Evolutionary conservation across 352 stramenopile genomes (phyloP).

Genomic region (Thraustotheca clavata): DNA sequence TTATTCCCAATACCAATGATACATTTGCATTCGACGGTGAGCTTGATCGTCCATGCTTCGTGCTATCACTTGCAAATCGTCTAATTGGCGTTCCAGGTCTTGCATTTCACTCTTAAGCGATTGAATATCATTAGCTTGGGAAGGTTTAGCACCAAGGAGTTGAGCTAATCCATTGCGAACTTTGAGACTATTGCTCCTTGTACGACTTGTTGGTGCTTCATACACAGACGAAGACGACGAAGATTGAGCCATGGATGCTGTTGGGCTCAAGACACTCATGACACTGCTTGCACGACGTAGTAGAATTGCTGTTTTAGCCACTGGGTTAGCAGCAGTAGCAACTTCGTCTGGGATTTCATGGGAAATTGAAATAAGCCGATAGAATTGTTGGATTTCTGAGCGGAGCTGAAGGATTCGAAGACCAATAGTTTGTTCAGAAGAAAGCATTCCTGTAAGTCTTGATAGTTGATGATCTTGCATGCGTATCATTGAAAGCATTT

Average conservation of each 20-base stretch:
- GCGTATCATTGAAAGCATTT: slow-evolving; percentile 74
- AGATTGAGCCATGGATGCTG: neutral
- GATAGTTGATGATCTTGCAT: slow-evolving; percentile 74
- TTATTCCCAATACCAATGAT: neutral
- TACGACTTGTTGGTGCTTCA: slow-evolving; percentile 23
- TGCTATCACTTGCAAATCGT: neutral
- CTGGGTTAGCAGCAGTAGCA: neutral
- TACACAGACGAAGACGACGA: neutral
- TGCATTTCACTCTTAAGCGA: neutral
- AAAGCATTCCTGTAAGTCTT: slow-evolving; percentile 47
- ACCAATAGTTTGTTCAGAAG: slow-evolving; percentile 50
- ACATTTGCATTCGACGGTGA: neutral
- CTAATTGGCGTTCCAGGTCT: slow-evolving; percentile 10
- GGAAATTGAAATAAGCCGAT: slow-evolving; percentile 6
- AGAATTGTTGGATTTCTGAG: slow-evolving; percentile 40
- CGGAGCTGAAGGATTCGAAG: slow-evolving; percentile 52
- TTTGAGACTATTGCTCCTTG: slow-evolving; percentile 53
- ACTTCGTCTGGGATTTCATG: neutral
- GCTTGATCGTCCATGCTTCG: neutral
- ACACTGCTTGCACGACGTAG: slow-evolving; percentile 7
- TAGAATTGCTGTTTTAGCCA: neutral
- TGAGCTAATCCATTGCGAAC: slow-evolving; percentile 48
- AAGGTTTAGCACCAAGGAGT: slow-evolving; percentile 42
- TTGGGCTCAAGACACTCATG: slow-evolving; percentile 7
- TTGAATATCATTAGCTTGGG: neutral